Base-by-base conservation (phyloP, 2,329 filamentous ascomycete species). In the Ilyonectria sp. region DNA sequence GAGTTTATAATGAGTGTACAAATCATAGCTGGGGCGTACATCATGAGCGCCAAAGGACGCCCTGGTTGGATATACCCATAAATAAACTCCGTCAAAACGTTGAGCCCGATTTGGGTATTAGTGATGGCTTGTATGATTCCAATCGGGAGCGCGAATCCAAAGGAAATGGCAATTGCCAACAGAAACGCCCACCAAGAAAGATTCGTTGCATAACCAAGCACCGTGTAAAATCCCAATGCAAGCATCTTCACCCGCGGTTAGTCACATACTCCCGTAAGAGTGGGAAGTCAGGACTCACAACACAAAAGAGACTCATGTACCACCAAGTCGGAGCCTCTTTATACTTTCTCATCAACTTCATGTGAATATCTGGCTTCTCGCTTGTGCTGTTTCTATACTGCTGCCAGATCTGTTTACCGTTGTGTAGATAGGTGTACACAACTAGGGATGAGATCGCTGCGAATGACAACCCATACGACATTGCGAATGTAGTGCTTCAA, bases 61-160 rank as follows among this genome's bases (percentile, higher is more conserved):
- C 92, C 92, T 0, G 92, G 92, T 69, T 93, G 91, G 74, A 94
- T 92, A 74, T 94, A 94, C 1, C 92, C 92, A 65, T 90, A 89
- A 4, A 94, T 82, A 70, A 94, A 93, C 80, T 93, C 92, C 1
- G 91, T 93, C 69, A 94, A 82, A 29, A 94, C 91, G 69, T 94
- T 94, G 40, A 94, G 82, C 2, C 91, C 91, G 43, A 93, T 90
- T 82, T 93, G 83, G 77, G 91, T 91, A 75, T 93, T 90, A 4
- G 92, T 92, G 5, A 91, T 85, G 43, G 91, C 92, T 74, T 92
- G 87, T 37, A 94, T 89, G 65, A 93, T 92, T 46, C 90, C 90
- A 53, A 91, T 90, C 0, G 91, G 91, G 13, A 93, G 79, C 9
- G 90, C 84, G 77, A 92, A 93, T 9, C 85, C 79, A 63, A 89